Evolutionary conservation across 139 green algal genomes (phyloP), one percentile per base, ranked within the genome.

Genomic region (Klebsormidium nitens): DNA sequence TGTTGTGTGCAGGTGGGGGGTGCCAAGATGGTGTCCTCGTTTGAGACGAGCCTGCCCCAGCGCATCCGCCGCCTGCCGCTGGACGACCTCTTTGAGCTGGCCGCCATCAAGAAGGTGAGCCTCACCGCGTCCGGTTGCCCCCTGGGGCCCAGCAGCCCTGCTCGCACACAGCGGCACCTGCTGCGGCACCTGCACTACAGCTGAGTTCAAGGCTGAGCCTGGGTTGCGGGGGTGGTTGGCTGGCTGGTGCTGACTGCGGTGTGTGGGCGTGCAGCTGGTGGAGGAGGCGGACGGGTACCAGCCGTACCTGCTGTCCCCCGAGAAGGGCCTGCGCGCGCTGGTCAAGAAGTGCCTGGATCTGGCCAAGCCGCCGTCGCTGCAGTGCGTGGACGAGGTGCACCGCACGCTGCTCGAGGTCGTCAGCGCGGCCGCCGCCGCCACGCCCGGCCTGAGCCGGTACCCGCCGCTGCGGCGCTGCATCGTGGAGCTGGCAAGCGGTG

Each of bases 281-380:
- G 76, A 79, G 19, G 72, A 88, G 42, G 86, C 90, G 1, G 90
- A 95, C 66, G 90, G 90, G 36, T 96, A 92, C 72, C 89, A 95
- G 75, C 79, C 85, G 8, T 85, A 91, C 75, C 47, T 95, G 52
- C 84, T 95, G 14, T 94, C 90, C 0, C 90, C 90, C 5, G 90
- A 95, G 67, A 74, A 73, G n/a, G 90, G 90, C 32, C 82, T 96
- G 50, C 81, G 87, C 5, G 81, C 90, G 59, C 83, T 95, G 57
- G 80, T 87, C 28, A 76, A 63, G 17, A 75, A 91, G 64, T 86
- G 84, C 2, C 81, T 94, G 72, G 73, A 89, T 67, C 55, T 74
- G 35, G 68, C 85, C 17, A 75, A 75, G 52, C 67, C 67, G 50
- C 67, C 67, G 6, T 52, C 55, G 1, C 67, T 75, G 3, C 47